Evolutionary conservation across 768 basidiomycete species (phyloP).

Genomic region (Obba rivulosa): DNA sequence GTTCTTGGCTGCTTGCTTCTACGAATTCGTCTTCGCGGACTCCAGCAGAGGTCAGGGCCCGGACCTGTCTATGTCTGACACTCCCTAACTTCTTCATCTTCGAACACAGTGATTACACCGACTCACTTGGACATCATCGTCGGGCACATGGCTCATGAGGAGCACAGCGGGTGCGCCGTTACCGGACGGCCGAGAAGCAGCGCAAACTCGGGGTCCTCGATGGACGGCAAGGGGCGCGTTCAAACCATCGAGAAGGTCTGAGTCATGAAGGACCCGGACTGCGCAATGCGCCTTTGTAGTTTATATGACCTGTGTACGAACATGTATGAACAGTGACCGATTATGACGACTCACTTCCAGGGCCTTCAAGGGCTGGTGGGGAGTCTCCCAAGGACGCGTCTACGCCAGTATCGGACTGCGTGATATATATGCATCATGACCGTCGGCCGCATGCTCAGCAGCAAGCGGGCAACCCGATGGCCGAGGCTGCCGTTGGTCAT

Average conservation of each 20-base stretch:
- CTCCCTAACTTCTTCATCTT: background rate
- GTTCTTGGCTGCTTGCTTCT: slow-evolving; percentile 44
- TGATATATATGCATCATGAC: no score
- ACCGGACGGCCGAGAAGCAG: background rate
- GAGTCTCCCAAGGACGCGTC: no score
- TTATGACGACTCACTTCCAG: no score
- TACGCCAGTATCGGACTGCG: no score
- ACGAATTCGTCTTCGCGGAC: slow-evolving; percentile 54
- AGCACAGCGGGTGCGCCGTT: slow-evolving; percentile 15
- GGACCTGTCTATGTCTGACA: background rate
- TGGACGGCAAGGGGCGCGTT: slow-evolving; percentile 8
- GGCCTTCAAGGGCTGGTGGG: no score
- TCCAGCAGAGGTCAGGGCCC: slow-evolving; percentile 48
- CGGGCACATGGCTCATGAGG: slow-evolving; percentile 19
- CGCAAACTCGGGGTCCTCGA: slow-evolving; percentile 1
- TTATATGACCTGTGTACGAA: background rate
- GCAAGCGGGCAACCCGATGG: no score
- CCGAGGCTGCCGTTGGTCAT: no score
- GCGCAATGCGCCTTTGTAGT: background rate
- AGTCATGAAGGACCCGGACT: no score
- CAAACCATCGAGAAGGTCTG: slow-evolving; percentile 11
- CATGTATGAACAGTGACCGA: background rate
- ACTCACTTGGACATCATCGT: slow-evolving; percentile 12
- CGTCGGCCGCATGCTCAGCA: no score
- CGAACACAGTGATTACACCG: slow-evolving; percentile 18